Percentiles rank a stretch among this genome's conserved stretches.
Evolutionary conservation across 1,284 basidiomycete species (phyloP).

Genomic region (Pterulicium gracile): DNA sequence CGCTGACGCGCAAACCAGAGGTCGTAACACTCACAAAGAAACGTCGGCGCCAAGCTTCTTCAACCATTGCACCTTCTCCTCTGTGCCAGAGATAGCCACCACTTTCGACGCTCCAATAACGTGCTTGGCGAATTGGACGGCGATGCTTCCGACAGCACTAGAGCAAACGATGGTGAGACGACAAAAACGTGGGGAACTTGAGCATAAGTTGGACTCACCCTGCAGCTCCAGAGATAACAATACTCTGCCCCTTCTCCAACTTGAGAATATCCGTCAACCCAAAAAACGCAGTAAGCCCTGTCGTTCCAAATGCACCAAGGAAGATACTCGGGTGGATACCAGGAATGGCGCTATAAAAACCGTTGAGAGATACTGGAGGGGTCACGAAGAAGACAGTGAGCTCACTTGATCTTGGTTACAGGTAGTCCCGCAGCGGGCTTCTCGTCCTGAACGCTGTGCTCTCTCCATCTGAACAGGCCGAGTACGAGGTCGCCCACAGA

Average conservation of each 20-base stretch:
- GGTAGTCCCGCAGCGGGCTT: neutral
- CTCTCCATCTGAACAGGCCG: conserved; percentile 15
- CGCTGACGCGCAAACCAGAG: too few relatives aligned
- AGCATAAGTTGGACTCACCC: conserved; percentile 14
- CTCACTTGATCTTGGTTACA: conserved; percentile 5
- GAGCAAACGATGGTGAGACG: neutral
- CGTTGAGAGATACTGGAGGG: too few relatives aligned
- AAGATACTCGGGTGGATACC: conserved; percentile 12
- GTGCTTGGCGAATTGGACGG: conserved; percentile 23
- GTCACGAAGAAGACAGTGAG: too few relatives aligned
- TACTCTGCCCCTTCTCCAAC: conserved; percentile 21
- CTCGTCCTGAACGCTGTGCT: conserved; percentile 16
- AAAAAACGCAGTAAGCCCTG: conserved; percentile 19
- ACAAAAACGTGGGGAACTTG: neutral
- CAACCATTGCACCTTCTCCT: conserved; percentile 33
- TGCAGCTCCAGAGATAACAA: conserved; percentile 26
- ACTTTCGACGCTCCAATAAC: conserved; percentile 29
- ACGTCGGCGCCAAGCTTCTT: conserved; percentile 31
- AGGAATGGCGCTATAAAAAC: conserved; percentile 4
- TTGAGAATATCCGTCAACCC: conserved; percentile 22
- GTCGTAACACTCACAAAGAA: conserved; percentile 19
- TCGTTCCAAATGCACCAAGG: conserved; percentile 17
- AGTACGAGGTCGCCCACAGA: conserved; percentile 16
- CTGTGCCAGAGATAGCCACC: conserved; percentile 33
- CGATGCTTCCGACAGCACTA: conserved; percentile 18